Evolutionary conservation across 768 basidiomycete species (phyloP).

Genomic region (Leccinum ochraceum): DNA sequence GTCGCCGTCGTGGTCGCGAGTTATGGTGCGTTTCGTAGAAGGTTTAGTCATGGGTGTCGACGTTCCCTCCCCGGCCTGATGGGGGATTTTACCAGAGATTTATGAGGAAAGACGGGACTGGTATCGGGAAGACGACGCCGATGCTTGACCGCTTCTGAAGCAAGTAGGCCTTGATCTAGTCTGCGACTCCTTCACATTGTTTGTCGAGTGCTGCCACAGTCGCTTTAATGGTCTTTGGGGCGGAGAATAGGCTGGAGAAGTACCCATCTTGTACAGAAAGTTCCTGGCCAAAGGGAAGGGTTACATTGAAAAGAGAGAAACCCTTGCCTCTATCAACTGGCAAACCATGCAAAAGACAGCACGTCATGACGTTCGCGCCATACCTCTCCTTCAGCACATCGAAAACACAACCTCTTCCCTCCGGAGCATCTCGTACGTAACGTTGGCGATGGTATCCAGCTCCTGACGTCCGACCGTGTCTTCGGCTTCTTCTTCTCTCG

Average conservation of each 20-base stretch:
- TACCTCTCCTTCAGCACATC: conserved; percentile 22
- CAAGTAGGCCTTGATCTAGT: conserved; percentile 21
- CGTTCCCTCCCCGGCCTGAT: conserved; percentile 12
- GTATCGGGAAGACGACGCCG: neutral
- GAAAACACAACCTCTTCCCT: neutral
- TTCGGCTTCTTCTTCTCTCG: conserved; percentile 26
- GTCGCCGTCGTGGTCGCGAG: conserved; percentile 19
- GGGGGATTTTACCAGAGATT: conserved; percentile 12
- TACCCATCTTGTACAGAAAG: conserved; percentile 22
- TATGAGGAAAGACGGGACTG: conserved; percentile 9
- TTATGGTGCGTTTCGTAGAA: conserved; percentile 36
- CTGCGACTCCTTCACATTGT: conserved; percentile 25
- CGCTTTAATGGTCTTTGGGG: conserved; percentile 21
- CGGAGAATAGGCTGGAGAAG: conserved; percentile 21
- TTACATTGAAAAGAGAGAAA: neutral
- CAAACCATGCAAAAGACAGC: conserved; percentile 51
- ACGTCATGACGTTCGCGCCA: conserved; percentile 29
- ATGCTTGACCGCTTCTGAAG: conserved; percentile 4
- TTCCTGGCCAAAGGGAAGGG: neutral
- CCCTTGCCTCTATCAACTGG: conserved; percentile 38
- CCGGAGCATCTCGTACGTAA: too few species aligned
- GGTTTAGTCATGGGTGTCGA: conserved; percentile 12
- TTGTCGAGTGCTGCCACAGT: conserved; percentile 23
- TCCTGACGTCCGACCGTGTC: conserved; percentile 25
- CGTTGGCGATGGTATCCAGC: too few species aligned